Evolutionary conservation across 805 yeast genomes (phyloP).

Genomic region (Zygoascus tannicola): DNA sequence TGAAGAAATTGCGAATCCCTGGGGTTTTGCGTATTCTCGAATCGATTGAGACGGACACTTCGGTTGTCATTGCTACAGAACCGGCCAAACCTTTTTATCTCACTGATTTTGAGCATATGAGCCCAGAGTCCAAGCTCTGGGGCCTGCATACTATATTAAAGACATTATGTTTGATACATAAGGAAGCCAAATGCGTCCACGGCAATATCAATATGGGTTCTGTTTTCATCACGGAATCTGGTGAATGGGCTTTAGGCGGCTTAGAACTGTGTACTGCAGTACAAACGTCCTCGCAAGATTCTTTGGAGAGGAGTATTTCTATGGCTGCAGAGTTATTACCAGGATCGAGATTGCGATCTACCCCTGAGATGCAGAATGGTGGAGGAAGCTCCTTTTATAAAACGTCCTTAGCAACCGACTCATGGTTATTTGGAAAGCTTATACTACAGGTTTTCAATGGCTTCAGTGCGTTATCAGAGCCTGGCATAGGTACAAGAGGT

Average conservation of each 20-base stretch:
- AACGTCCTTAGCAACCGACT: conserved; percentile 37
- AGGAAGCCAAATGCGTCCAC: conserved; percentile 47
- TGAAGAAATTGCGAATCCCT: conserved; percentile 56
- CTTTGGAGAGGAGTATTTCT: conserved; percentile 21
- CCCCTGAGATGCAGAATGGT: conserved; percentile 43
- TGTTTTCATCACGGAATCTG: conserved; percentile 54
- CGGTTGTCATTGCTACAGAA: conserved; percentile 58
- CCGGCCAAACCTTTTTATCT: conserved; percentile 43
- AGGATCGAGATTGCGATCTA: conserved; percentile 28
- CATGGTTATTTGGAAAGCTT: conserved; percentile 54
- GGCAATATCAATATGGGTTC: conserved; percentile 51
- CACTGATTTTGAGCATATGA: conserved; percentile 21
- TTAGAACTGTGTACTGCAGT: conserved; percentile 54
- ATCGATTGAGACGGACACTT: conserved; percentile 50
- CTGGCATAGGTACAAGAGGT: conserved; percentile 8
- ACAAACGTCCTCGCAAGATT: conserved; percentile 15
- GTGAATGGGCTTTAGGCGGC: conserved; percentile 82
- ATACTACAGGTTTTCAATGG: conserved; percentile 39
- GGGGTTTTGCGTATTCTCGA: conserved; percentile 58
- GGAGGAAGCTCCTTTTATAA: conserved; percentile 36
- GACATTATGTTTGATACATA: conserved; percentile 49
- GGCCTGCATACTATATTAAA: conserved; percentile 46
- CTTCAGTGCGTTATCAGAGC: not conserved
- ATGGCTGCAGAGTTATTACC: conserved; percentile 30
- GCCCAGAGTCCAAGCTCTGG: conserved; percentile 33